Evolutionary conservation across 139 green algal genomes (phyloP).

Genomic region (Choricystis sp.): DNA sequence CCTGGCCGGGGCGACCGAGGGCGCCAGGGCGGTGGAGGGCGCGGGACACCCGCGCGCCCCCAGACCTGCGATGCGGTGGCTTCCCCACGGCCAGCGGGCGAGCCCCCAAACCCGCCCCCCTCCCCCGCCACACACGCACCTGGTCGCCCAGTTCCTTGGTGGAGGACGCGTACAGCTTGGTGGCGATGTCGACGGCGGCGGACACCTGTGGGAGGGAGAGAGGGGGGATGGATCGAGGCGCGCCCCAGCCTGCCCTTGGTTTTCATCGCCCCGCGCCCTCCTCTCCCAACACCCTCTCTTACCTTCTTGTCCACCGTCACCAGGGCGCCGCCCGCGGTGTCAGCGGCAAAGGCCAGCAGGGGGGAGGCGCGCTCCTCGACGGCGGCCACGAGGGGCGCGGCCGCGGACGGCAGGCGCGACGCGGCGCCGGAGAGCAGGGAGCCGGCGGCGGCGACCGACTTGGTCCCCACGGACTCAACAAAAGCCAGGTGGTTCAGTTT

Average conservation of each 20-base stretch:
- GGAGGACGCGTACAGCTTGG: slow-evolving; percentile 1
- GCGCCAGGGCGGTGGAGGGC: too few species aligned
- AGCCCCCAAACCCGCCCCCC: too few species aligned
- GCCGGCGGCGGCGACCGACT: slow-evolving; percentile 2
- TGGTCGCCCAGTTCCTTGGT: slow-evolving; percentile 2
- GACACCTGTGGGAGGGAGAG: slow-evolving; percentile 2
- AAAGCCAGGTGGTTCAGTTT: slow-evolving; percentile 3
- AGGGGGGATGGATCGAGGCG: background rate
- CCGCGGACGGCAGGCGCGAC: background rate
- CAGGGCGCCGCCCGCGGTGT: slow-evolving; percentile 5
- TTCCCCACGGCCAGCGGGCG: too few species aligned
- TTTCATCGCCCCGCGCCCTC: background rate
- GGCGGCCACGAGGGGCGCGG: background rate
- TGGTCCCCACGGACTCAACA: background rate
- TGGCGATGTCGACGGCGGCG: background rate
- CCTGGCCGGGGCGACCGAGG: too few species aligned
- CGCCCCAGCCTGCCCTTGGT: too few species aligned
- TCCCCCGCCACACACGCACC: background rate
- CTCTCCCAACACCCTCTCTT: background rate
- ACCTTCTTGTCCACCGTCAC: slow-evolving; percentile 7
- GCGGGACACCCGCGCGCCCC: too few species aligned
- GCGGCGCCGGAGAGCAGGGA: slow-evolving; percentile 4
- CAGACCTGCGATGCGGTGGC: too few species aligned
- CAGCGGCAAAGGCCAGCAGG: slow-evolving; percentile 2
- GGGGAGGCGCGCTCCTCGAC: slow-evolving; percentile 4